Percentiles rank a stretch among this genome's conserved stretches.
Evolutionary conservation across 2,329 filamentous ascomycete species (phyloP).

Genomic region (Pseudogymnoascus sp.): DNA sequence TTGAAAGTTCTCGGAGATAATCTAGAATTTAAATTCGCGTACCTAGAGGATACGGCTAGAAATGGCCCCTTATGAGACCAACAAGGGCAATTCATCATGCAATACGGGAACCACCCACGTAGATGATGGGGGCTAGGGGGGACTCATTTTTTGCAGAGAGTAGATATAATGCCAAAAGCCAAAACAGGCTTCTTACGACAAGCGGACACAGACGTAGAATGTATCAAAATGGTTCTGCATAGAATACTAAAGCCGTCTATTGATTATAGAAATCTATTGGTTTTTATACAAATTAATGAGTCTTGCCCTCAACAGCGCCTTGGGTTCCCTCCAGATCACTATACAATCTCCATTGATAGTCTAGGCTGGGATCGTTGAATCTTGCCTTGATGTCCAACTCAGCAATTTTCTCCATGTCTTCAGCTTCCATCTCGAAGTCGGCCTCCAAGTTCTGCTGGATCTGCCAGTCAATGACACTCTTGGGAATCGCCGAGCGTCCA

Average conservation of each 20-base stretch:
- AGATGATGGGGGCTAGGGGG: not conserved
- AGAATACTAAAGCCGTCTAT: not conserved
- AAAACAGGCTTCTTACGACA: not conserved
- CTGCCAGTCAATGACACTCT: constrained; percentile 33
- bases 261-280: not conserved
- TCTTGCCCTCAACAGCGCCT: constrained; percentile 14
- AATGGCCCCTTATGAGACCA: not conserved
- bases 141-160: not conserved
- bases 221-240: not conserved
- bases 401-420: constrained; percentile 40
- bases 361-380: constrained; percentile 20
- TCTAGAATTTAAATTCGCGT: not conserved
- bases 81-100: not conserved
- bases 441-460: constrained; percentile 24
- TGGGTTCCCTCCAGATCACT: constrained; percentile 24
- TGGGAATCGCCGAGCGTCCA: constrained; percentile 32
- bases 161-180: not conserved
- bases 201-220: not conserved
- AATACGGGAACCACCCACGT: not conserved
- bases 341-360: constrained; percentile 24
- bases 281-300: constrained; percentile 10
- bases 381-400: constrained; percentile 28
- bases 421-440: constrained; percentile 35
- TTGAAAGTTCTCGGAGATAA: not conserved
- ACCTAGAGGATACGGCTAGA: not conserved